Base-by-base conservation (phyloP, 2,329 filamentous ascomycete genomes). In the Clathrospora elynae region DNA sequence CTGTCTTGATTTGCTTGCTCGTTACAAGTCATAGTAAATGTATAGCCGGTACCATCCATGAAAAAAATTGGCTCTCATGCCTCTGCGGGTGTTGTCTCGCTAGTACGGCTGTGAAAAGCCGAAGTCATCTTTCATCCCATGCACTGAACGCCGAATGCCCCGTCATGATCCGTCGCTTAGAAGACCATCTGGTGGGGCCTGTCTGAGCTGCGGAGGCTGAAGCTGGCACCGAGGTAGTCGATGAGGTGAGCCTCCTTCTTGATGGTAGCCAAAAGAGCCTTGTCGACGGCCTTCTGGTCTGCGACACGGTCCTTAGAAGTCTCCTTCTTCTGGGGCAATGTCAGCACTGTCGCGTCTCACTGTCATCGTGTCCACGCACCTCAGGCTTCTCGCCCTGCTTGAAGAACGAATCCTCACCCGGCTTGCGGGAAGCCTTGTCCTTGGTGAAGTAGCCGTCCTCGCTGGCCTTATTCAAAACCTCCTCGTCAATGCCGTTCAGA, bases 141-240 rank as follows among this genome's bases (percentile, higher is more conserved):
- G 62, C 64, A 66, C 64, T 61, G 53, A 70, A 70, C 66, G 66
- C 66, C 66, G 62, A 62, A 62, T 61, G 55, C 46, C 56, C 66
- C 57, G 51, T 63, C 62, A 53, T 59, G 51, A 62, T 54, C 58
- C 62, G 54, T 55, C 64, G 49, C 53, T 58, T 96, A 99, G 85
- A 92, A 99, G 80, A 89, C 88, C 93, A 99, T 97, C 86, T 95
- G 89, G 82, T 99, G 93, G 79, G 93, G 93, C 87, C 92, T 91
- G 84, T 99, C 92, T 73, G 93, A 93, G 83, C 91, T 96, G 81
- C 92, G 88, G 78, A 99, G 86, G 85, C 88, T 95, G 88, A 99
- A 99, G 75, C 87, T 90, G 78, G 87, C 89, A 73, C 83, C 83
- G 69, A 99, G 89, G 85, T 99, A 99, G 80, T 86, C 89, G 74